Evolutionary conservation across 805 yeast species (phyloP).

Genomic region (Nakazawaea populi): DNA sequence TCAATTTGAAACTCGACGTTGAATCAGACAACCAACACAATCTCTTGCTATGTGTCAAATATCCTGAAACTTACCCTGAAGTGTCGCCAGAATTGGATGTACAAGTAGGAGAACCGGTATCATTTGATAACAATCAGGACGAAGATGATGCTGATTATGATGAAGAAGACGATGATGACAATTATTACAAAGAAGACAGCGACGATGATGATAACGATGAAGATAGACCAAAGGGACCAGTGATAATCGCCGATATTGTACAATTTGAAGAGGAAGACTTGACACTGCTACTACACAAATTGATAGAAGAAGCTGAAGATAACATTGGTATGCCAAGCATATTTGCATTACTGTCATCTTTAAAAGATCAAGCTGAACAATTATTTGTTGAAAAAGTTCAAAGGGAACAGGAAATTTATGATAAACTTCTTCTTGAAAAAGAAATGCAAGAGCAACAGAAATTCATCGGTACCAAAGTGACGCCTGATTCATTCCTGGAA

Average conservation of each 20-base stretch:
- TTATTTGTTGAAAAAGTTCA: constrained; percentile 55
- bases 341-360: constrained; percentile 67
- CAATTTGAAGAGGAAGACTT: constrained; percentile 47
- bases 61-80: constrained; percentile 82
- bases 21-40: constrained; percentile 52
- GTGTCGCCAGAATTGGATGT: constrained; percentile 57
- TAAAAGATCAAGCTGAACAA: constrained; percentile 78
- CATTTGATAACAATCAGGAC: constrained; percentile 3
- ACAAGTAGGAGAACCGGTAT: constrained; percentile 22
- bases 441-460: constrained; percentile 86
- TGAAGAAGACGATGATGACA: constrained; percentile 26
- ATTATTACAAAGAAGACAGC: constrained; percentile 35
- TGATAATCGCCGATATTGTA: constrained; percentile 53
- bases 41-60: constrained; percentile 53
- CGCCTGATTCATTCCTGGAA: constrained; percentile 58
- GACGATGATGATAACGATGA: constrained; percentile 39
- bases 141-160: constrained; percentile 24
- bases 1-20: constrained; percentile 64
- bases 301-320: constrained; percentile 60
- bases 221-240: constrained; percentile 30
- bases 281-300: constrained; percentile 29
- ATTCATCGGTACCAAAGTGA: constrained; percentile 86
- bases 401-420: constrained; percentile 48
- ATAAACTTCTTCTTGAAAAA: constrained; percentile 49
- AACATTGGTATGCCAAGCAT: constrained; percentile 90